These are phyloP conservation scores for Aspergillus wentii DNA, from an alignment of 495 filamentous ascomycete genomes.

Conservation along the genomic window DNA sequence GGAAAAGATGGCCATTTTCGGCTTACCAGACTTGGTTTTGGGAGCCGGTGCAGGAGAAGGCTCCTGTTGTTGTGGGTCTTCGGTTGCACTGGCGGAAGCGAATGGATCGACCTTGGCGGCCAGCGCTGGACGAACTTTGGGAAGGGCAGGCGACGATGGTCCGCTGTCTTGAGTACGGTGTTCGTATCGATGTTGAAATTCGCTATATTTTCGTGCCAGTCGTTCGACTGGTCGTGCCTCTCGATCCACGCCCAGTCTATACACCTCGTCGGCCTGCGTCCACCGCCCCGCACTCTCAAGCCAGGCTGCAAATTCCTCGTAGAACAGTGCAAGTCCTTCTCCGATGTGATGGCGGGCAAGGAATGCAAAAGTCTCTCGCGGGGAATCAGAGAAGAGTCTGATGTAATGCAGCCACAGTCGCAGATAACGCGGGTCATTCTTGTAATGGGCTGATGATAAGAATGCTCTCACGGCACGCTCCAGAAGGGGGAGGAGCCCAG, in stretches of 20 bases:
- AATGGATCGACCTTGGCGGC: constrained; percentile 85
- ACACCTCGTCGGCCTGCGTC: constrained; percentile 92
- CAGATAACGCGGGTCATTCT: constrained; percentile 89
- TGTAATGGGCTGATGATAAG: constrained; percentile 77
- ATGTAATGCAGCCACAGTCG: constrained; percentile 94
- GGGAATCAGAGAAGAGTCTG: constrained; percentile 83
- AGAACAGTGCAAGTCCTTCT: constrained; percentile 85
- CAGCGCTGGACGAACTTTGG: constrained; percentile 76
- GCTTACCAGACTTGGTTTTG: constrained; percentile 56
- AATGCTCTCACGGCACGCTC: constrained; percentile 91
- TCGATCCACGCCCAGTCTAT: constrained; percentile 77
- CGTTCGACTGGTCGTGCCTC: constrained; percentile 81
- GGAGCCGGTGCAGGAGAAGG: constrained; percentile 37
- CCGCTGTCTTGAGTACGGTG: constrained; percentile 55
- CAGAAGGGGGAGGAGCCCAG: constrained; percentile 79
- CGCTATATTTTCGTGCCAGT: constrained; percentile 78
- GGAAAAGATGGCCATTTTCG: constrained; percentile 92
- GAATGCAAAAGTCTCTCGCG: constrained; percentile 88
- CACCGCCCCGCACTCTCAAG: constrained; percentile 81
- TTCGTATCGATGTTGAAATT: constrained; percentile 78
- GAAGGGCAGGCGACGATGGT: constrained; percentile 81
- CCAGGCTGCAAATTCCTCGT: constrained; percentile 95
- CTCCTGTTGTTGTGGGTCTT: constrained; percentile 63
- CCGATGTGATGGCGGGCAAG: constrained; percentile 84
- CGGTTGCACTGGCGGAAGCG: constrained; percentile 33